Conservation (phyloP, 345 rosid species). For the Populus simonii region DNA sequence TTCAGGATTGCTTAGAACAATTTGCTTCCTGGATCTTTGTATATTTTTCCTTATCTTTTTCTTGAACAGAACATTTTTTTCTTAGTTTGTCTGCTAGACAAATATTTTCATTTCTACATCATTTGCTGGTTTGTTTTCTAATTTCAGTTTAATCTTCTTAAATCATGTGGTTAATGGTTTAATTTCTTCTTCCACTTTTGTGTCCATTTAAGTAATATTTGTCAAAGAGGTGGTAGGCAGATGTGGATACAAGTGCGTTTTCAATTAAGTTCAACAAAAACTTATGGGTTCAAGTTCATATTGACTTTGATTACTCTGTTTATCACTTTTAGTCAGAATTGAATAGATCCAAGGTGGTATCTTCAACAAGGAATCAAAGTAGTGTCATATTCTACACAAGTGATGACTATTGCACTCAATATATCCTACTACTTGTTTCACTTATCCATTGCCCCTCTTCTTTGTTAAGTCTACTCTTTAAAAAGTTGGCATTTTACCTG, state of each 20-base stretch:
- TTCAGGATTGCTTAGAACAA: not conserved
- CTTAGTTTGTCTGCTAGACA: not conserved
- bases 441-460: not conserved
- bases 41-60: not conserved
- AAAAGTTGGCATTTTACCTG: not conserved
- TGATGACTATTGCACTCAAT: not conserved
- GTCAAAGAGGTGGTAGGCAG: not conserved
- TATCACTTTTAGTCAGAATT: not conserved
- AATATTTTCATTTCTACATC: not conserved
- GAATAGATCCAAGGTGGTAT: not conserved
- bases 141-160: not conserved
- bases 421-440: not conserved
- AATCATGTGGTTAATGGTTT: not conserved
- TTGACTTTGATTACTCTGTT: not conserved
- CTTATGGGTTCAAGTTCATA: not conserved
- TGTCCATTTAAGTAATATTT: not conserved
- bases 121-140: not conserved
- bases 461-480: not conserved
- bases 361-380: not conserved
- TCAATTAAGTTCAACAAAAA: not conserved
- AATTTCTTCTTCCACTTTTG: not conserved
- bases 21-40: not conserved
- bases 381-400: not conserved
- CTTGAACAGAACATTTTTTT: not conserved
- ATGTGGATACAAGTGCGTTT: not conserved